These are phyloP conservation scores for Irpex rosettiformis DNA, from an alignment of 1,284 basidiomycete species.

Conservation along the genomic window DNA sequence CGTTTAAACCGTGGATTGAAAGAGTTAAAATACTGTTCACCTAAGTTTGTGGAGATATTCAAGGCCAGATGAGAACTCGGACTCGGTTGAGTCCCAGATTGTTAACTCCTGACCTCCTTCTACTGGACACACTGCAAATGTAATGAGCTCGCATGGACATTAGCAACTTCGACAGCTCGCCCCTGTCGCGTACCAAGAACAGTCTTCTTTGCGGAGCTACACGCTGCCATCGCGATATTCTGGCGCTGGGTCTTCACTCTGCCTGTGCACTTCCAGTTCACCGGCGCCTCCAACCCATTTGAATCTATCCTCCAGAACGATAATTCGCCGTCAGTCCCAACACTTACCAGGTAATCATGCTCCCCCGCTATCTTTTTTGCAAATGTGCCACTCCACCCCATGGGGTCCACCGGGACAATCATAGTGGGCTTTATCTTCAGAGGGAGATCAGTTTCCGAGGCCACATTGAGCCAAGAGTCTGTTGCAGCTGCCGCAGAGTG, in stretches of 20 bases:
- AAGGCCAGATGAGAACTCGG: conserved; percentile 89
- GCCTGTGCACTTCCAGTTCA: conserved; percentile 68
- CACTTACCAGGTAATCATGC: conserved; percentile 76
- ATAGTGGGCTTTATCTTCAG: conserved; percentile 45
- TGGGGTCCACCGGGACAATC: conserved; percentile 83
- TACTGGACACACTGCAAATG: conserved; percentile 46
- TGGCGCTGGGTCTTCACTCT: conserved; percentile 68
- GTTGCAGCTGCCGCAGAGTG: conserved; percentile 1
- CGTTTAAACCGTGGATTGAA: not conserved
- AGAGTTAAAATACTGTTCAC: conserved; percentile 34
- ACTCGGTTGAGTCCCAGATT: conserved; percentile 92
- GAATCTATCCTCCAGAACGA: conserved; percentile 79
- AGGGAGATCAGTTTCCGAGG: conserved; percentile 47
- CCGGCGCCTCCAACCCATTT: conserved; percentile 21
- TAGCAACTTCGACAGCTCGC: not conserved
- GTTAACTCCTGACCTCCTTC: conserved; percentile 73
- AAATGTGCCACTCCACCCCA: conserved; percentile 72
- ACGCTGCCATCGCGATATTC: conserved; percentile 66
- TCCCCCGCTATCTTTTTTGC: conserved; percentile 31
- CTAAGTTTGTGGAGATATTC: conserved; percentile 66
- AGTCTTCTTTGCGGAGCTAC: conserved; percentile 89
- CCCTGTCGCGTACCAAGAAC: conserved; percentile 65
- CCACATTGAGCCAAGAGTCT: conserved; percentile 32
- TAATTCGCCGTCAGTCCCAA: conserved; percentile 70
- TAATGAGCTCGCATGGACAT: conserved; percentile 21